phyloP scores from a whole-genome alignment of 2,329 filamentous ascomycete genomes.

The Fusarium annulatum region DNA sequence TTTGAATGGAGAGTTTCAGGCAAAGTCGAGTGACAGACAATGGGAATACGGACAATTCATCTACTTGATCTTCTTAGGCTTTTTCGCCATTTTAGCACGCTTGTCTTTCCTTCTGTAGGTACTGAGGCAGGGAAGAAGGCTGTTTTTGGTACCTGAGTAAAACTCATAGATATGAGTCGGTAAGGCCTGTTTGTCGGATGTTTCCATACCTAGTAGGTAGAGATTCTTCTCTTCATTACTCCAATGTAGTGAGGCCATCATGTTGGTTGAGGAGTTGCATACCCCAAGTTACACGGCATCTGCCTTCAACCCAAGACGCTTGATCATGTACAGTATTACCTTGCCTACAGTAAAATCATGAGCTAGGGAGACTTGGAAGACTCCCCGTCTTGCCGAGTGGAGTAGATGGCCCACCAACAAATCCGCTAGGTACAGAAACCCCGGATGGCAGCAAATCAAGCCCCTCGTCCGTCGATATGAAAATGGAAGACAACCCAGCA shows the following conservation, averaged over 20 bases:
- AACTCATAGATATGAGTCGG: not conserved
- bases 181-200: slow-evolving; percentile 5
- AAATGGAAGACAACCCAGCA: slow-evolving; percentile 40
- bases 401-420: slow-evolving; percentile 31
- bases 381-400: slow-evolving; percentile 30
- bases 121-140: not conserved
- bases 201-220: not conserved
- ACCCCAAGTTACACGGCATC: slow-evolving; percentile 2
- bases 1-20: not conserved
- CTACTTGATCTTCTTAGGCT: not conserved
- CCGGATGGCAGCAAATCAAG: slow-evolving; percentile 40
- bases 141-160: not conserved
- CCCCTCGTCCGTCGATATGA: slow-evolving; percentile 40
- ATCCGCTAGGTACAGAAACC: slow-evolving; percentile 28
- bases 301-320: slow-evolving; percentile 6
- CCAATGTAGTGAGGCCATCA: not conserved
- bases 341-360: not conserved
- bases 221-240: not conserved
- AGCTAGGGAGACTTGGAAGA: slow-evolving; percentile 8
- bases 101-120: not conserved
- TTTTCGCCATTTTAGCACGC: not conserved
- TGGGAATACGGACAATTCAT: not conserved
- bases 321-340: too few species aligned
- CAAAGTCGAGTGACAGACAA: not conserved
- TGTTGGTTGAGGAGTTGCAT: not conserved